Evolutionary conservation across 352 stramenopile genomes (phyloP).

Genomic region (Phytophthora crassamura): DNA sequence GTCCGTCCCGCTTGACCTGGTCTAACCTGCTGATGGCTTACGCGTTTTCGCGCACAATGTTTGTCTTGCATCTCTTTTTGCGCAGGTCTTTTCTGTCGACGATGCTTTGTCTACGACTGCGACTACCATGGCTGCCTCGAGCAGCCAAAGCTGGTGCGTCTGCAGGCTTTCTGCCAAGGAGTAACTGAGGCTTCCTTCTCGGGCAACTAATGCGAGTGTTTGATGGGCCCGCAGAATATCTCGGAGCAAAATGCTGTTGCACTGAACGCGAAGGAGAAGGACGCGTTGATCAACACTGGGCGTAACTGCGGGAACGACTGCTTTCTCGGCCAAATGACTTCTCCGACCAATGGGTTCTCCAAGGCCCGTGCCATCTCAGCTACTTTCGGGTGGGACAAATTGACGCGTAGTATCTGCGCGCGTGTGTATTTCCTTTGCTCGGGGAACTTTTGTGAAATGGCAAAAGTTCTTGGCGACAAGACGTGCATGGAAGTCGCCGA

Average conservation of each 20-base stretch:
- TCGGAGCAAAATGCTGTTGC: constrained; percentile 70
- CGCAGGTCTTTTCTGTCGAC: constrained; percentile 75
- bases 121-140: constrained; percentile 79
- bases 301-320: constrained; percentile 83
- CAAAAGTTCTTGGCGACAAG: constrained; percentile 68
- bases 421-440: constrained; percentile 71
- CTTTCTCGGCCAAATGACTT: constrained; percentile 61
- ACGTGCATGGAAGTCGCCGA: constrained; percentile 79
- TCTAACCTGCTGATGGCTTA: neutral
- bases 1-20: neutral
- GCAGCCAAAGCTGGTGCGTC: constrained; percentile 61
- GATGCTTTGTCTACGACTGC: constrained; percentile 88
- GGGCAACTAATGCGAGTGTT: constrained; percentile 6
- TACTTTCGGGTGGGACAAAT: constrained; percentile 58
- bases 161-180: neutral
- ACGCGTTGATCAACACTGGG: constrained; percentile 51
- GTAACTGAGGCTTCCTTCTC: neutral
- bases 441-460: constrained; percentile 84
- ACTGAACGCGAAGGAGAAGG: constrained; percentile 48
- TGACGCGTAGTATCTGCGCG: constrained; percentile 53
- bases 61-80: neutral
- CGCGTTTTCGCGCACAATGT: neutral
- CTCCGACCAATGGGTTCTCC: constrained; percentile 44
- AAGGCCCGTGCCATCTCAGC: constrained; percentile 60
- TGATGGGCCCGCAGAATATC: constrained; percentile 45